Percentiles rank a stretch among this genome's conserved stretches.
These are phyloP conservation scores for Yarrowia deformans DNA, from an alignment of 805 yeast species.

Conservation along the genomic window DNA sequence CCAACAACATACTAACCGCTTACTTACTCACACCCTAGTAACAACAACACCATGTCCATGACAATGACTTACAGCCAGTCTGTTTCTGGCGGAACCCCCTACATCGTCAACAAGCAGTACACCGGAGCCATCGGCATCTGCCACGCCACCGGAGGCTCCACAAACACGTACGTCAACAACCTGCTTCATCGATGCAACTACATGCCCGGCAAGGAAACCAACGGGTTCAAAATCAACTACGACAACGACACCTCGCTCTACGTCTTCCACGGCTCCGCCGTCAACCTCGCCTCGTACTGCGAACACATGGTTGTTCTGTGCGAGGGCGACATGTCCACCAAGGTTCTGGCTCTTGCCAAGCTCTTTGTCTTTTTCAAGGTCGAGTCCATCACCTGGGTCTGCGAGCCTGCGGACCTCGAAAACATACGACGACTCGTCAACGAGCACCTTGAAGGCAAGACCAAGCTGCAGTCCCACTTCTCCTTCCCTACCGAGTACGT, in stretches of 20 bases:
- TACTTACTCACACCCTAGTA: background rate
- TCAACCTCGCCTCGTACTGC: conserved; percentile 31
- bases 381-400: conserved; percentile 37
- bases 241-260: conserved; percentile 33
- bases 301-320: conserved; percentile 35
- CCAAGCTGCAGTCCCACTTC: conserved; percentile 28
- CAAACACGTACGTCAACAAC: conserved; percentile 25
- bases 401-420: conserved; percentile 23
- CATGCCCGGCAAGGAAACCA: conserved; percentile 29
- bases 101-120: conserved; percentile 33
- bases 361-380: conserved; percentile 33
- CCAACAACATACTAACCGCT: background rate
- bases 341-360: conserved; percentile 29
- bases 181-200: conserved; percentile 34
- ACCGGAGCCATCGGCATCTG: conserved; percentile 24
- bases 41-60: conserved; percentile 6
- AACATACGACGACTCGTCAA: conserved; percentile 10
- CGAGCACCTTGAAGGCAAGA: conserved; percentile 14
- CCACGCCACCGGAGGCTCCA: conserved; percentile 34
- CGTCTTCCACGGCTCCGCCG: conserved; percentile 31
- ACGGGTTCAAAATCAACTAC: conserved; percentile 32
- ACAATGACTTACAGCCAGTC: conserved; percentile 38
- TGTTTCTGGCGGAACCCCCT: conserved; percentile 32
- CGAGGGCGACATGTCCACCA: conserved; percentile 19
- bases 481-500: conserved; percentile 35